Evolutionary conservation across 164 flowering plant genomes (phyloP).

Genomic region (Berberis thunbergii): DNA sequence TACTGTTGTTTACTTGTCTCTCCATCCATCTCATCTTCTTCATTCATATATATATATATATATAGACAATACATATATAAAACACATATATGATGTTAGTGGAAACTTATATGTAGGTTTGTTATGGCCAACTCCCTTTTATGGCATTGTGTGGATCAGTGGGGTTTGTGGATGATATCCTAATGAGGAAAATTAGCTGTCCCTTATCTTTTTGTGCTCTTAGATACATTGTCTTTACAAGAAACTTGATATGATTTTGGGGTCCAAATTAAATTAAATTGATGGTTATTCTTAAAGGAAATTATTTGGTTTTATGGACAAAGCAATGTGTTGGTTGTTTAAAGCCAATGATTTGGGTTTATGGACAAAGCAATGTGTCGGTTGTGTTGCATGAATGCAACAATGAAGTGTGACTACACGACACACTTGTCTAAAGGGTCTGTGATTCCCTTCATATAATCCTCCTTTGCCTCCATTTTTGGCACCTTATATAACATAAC

Average conservation of each 20-base stretch:
- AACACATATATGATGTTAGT: conserved; percentile 4
- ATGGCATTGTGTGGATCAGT: conserved; percentile 21
- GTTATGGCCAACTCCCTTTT: neutral
- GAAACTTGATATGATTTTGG: neutral
- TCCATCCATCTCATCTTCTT: conserved; percentile 8
- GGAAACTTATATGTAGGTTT: neutral
- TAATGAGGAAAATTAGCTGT: conserved; percentile 32
- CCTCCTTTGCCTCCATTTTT: conserved; percentile 14
- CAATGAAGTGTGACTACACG: conserved; percentile 43
- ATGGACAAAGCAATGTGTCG: conserved; percentile 30
- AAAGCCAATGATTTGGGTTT: too few species aligned
- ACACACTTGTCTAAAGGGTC: conserved; percentile 24
- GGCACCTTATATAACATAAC: neutral
- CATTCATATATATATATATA: neutral
- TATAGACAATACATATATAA: conserved; percentile 1
- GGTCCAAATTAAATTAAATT: neutral
- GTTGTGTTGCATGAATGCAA: conserved; percentile 63
- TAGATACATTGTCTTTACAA: conserved; percentile 3
- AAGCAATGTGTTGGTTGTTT: too few species aligned
- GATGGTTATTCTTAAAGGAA: conserved; percentile 23
- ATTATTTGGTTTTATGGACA: conserved; percentile 13
- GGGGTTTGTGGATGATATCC: conserved; percentile 7
- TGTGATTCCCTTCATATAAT: conserved; percentile 13
- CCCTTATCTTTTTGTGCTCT: conserved; percentile 8
- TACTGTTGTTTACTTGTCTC: conserved; percentile 9